Conservation (phyloP, 140 eudicot species). For the Cichorium intybus region DNA sequence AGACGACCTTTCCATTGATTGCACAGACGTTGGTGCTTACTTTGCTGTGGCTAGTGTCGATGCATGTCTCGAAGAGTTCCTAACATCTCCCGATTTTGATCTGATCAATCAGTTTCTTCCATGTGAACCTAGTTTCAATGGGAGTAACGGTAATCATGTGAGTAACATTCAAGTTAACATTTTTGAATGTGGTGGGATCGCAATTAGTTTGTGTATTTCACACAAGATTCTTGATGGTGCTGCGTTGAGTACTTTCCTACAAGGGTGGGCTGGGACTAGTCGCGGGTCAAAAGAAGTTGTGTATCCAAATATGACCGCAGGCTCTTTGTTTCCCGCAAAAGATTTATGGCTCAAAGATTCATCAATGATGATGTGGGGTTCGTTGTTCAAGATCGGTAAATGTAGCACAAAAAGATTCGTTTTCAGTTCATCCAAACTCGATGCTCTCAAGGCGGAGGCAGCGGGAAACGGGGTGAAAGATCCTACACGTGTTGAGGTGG, state of each 20-base stretch:
- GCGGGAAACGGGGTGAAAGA: neutral
- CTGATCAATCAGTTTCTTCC: constrained; percentile 42
- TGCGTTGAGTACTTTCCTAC: constrained; percentile 44
- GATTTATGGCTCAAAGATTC: constrained; percentile 53
- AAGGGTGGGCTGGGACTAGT: constrained; percentile 42
- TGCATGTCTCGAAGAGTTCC: constrained; percentile 28
- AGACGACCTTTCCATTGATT: constrained; percentile 50
- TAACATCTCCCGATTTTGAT: constrained; percentile 33
- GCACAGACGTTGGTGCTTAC: constrained; percentile 65
- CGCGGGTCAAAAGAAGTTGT: constrained; percentile 13
- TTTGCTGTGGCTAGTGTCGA: constrained; percentile 42
- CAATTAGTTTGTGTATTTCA: constrained; percentile 57
- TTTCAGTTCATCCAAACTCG: constrained; percentile 38
- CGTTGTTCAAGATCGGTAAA: constrained; percentile 57
- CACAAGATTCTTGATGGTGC: constrained; percentile 75
- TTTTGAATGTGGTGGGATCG: constrained; percentile 69
- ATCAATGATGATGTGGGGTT: constrained; percentile 58
- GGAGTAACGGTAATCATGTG: constrained; percentile 25
- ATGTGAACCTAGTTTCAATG: constrained; percentile 28
- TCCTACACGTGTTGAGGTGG: constrained; percentile 63
- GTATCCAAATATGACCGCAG: constrained; percentile 40
- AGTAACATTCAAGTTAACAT: constrained; percentile 49
- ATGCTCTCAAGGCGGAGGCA: constrained; percentile 33
- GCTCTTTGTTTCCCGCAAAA: constrained; percentile 50
- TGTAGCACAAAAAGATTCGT: constrained; percentile 53